Evolutionary conservation across 352 stramenopile species (phyloP), one percentile per base, ranked within the genome.

Genomic region (Phytophthora tentaculata): DNA sequence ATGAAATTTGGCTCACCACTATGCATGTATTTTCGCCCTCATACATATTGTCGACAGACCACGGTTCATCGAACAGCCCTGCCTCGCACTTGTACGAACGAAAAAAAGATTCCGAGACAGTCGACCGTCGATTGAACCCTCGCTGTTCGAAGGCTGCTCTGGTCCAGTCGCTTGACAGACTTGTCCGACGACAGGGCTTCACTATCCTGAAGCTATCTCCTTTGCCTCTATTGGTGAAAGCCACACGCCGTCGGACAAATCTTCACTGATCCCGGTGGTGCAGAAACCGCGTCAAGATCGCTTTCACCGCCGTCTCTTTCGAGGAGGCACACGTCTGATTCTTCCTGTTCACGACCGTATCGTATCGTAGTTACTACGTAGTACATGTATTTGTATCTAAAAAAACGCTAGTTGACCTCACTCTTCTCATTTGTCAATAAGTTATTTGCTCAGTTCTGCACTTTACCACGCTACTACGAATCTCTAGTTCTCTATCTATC

Each of bases 191-290:
- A 44, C 52, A 17, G 20, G 5, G 13, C 24, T 12, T 73, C 67
- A 60, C 64, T 24, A 71, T 71, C 64, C 57, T 50, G 32, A 39
- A 49, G 24, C 51, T 54, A 71, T 67, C 56, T 54, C 52, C n/a
- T 19, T 17, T 14, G 20, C 48, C 44, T 44, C 48, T 67, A 74
- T 74, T 74, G 67, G 67, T 43, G 61, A 74, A 67, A 66, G 67
- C 53, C 67, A 74, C 67, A 65, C 61, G 48, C 13, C 22, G 7
- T 16, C 26, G 23, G 26, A 60, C 55, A 74, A 48, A 74, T 74
- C 67, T 9, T 16, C 24, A 17, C 48, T 54, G 61, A 74, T 63
- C 16, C 55, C 20, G 47, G 41, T 28, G 20, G 59, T 47, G 19
- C 55, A 70, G 45, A 74, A 35, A 69, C 35, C 35, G 35, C 35